Evolutionary conservation across 805 yeast genomes (phyloP).

Genomic region (Candida hungchunana): DNA sequence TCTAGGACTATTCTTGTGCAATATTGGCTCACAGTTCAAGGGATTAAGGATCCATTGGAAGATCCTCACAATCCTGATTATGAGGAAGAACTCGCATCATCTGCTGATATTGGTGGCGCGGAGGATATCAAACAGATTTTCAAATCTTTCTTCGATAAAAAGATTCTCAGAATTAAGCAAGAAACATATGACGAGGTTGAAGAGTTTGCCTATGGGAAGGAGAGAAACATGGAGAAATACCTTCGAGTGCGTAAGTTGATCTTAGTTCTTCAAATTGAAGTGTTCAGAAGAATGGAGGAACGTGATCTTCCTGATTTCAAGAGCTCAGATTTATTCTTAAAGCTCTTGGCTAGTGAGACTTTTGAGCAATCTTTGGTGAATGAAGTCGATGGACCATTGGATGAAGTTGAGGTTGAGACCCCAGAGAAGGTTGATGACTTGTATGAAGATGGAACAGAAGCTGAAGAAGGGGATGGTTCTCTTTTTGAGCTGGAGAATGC

Average conservation of each 20-base stretch:
- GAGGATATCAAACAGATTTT: conserved; percentile 53
- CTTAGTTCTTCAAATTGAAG: conserved; percentile 52
- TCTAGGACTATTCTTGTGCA: conserved; percentile 44
- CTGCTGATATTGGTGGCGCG: conserved; percentile 39
- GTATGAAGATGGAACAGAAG: background rate
- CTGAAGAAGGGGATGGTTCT: conserved; percentile 7
- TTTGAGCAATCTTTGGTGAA: conserved; percentile 28
- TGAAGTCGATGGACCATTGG: conserved; percentile 25
- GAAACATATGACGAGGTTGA: conserved; percentile 33
- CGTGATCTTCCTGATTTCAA: conserved; percentile 58
- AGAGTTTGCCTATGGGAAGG: conserved; percentile 29
- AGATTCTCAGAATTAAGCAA: conserved; percentile 28
- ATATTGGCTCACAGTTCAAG: conserved; percentile 65
- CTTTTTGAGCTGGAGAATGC: conserved; percentile 15
- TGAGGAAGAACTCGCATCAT: conserved; percentile 24
- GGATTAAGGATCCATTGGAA: conserved; percentile 67
- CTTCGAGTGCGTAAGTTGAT: conserved; percentile 54
- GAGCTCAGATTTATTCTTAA: conserved; percentile 49
- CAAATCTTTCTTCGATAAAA: conserved; percentile 35
- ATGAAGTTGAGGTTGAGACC: conserved; percentile 1
- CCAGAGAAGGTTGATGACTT: too few species aligned
- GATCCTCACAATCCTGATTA: conserved; percentile 31
- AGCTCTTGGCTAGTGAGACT: conserved; percentile 43
- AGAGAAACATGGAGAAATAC: conserved; percentile 31
- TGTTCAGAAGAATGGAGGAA: conserved; percentile 46